Evolutionary conservation across 345 rosid species (phyloP), one percentile per base, ranked within the genome.

Genomic region (Dovyalis caffra): DNA sequence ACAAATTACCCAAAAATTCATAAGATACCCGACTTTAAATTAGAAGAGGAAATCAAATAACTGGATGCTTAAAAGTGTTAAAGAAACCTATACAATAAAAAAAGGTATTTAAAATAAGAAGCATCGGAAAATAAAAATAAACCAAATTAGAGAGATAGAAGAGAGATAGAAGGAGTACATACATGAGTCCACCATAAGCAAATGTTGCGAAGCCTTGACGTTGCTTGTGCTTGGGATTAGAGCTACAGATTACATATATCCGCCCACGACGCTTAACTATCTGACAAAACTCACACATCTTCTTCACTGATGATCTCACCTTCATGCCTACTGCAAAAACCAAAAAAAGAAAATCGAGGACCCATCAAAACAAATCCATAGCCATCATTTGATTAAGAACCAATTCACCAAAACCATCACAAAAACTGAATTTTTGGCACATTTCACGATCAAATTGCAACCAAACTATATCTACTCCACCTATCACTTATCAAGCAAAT

Each of bases 251-350:
- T 8, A 93, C 90, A 69, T 87, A 91, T 0, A 93, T 91, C 45
- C 95, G 92, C 64, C 99, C 97, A 28, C 97, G 91, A 10, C 97
- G 96, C 78, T 93, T 93, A 69, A 93, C 84, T 9, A 93, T 89
- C 82, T 80, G 88, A 77, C 98, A 95, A 64, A 90, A 95, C 83
- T 95, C 97, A 69, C 98, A 91, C 97, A 93, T 82, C 89, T 93
- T 95, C 88, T 95, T 95, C 87, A 93, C 95, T 8, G 97, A 95
- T 18, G 98, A 90, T 31, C 98, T 84, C 69, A 93, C 97, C 97
- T 95, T 95, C 99, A 86, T 88, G 47, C 79, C 40, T 76, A 62
- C 87, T 86, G 79, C 64, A 28, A 25, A 73, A 29, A 81, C 68
- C 28, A 64, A 62, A 74, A 64, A n/a, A n/a, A n/a, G n/a, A n/a